Evolutionary conservation across 1,284 basidiomycete genomes (phyloP).

Genomic region (Austropuccinia psidii): DNA sequence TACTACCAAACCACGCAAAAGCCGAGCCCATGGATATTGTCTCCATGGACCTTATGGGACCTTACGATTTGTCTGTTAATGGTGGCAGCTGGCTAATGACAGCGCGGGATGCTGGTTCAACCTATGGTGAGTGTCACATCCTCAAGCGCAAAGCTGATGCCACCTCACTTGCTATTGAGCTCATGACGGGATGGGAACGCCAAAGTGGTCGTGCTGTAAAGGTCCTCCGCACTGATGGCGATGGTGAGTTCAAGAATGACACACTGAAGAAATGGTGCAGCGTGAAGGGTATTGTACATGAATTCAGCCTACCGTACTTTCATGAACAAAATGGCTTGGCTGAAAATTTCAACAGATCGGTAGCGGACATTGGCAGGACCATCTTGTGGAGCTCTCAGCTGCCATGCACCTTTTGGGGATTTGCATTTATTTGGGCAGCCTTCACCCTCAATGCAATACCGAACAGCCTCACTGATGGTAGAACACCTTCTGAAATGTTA

Average conservation of each 20-base stretch:
- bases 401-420: background rate
- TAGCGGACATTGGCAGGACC: background rate
- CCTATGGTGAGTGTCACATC: background rate
- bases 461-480: background rate
- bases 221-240: background rate
- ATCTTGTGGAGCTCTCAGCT: background rate
- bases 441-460: background rate
- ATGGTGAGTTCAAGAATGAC: background rate
- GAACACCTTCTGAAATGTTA: background rate
- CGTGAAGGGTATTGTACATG: background rate
- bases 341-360: background rate
- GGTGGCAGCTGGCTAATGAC: background rate
- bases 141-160: background rate
- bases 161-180: background rate
- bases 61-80: background rate
- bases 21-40: background rate
- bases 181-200: background rate
- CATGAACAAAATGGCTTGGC: constrained; percentile 9
- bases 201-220: background rate
- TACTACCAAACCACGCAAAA: background rate
- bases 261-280: background rate
- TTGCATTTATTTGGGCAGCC: background rate
- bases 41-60: background rate
- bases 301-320: background rate
- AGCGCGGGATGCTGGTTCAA: background rate